Base-by-base conservation (phyloP, 768 basidiomycete genomes). In the Mycena rebaudengoi region DNA sequence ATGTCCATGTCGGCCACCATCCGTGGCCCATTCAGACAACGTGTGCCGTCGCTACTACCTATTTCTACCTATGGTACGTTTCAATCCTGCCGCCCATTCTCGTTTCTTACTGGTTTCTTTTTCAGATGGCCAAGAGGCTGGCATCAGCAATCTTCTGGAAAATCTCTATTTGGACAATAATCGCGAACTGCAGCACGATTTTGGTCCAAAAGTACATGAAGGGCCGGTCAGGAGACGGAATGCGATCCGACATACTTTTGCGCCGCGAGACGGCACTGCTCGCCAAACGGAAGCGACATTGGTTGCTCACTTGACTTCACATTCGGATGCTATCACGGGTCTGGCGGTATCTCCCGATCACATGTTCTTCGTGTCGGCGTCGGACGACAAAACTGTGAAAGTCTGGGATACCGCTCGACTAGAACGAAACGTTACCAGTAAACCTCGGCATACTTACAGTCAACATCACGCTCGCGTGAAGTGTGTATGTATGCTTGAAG, bases 261-360 rank as follows among this genome's bases (percentile, higher is more conserved):
- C 86, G 4, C 75, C 86, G 3, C 86, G 94, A 30, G 93, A 95
- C 68, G 86, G 84, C 5, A 79, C 74, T 7, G 75, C 76, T 13
- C 83, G 87, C 21, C 87, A 87, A 5, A 80, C 88, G 1, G 95
- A 96, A 66, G 91, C 93, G 2, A 89, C 85, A 3, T 85, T 98
- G 56, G 87, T 99, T 53, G 90, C 92, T 0, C 91, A 97, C 74
- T 84, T 98, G 16, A 85, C 86, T 18, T 92, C 95, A 4, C 97
- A 98, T 72, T 85, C 88, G 0, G 94, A 91, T 25, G 82, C 88
- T 1, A 81, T 99, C 60, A 95, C 91, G 3, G 85, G 88, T 8
- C 80, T 99, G 23, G 91, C 91, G 2, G 92, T 96, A 23, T 90
- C 97, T 1, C 96, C 97, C 3, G 98, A 99, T 71, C 95, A 98